Evolutionary conservation across 495 filamentous ascomycete species (phyloP), one percentile per base, ranked within the genome.

Genomic region (Diplogelasinospora grovesii): DNA sequence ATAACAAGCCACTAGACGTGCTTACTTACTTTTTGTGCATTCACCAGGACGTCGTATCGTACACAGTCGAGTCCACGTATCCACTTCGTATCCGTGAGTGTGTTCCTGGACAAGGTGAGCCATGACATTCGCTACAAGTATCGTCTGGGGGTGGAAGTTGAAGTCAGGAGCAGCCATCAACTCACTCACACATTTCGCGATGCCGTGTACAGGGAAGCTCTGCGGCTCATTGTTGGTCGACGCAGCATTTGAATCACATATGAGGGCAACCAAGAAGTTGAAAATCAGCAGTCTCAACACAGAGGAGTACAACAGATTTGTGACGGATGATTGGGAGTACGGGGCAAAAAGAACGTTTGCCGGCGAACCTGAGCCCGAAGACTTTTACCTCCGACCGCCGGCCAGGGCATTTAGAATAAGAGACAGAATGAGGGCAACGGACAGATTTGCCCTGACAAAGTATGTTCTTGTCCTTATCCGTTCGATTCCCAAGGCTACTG

Each of bases 251-350:
- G 49, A 56, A 33, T 18, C 36, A 2, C 30, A 48, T 6, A 40
- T 54, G 20, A 56, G 32, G 11, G 24, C n/a, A 16, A 40, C 51
- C 3, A 41, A 43, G 9, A 48, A 43, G 8, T 21, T 45, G 8
- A 46, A 35, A 22, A 45, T 52, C 34, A 32, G 34, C 2, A 22
- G 16, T 1, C 29, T 49, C 11, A 45, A 44, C 16, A 33, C 35
- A 1, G n/a, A 10, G 25, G 53, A 54, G 8, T 20, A 45, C 28
- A 27, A 36, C 26, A 21, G 44, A 13, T 38, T 59, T 11, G 41
- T 59, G 46, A 53, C 43, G 16, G 36, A 41, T 18, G 44, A 59
- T 21, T 56, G 56, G 56, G 56, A 59, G 20, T 36, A 43, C 7
- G 47, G 40, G 0, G 41, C 53, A 10, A 59, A 59, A 24, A 46